These are phyloP conservation scores for Colletotrichum theobromicola DNA, from an alignment of 2,329 filamentous ascomycete species.

Conservation along the genomic window DNA sequence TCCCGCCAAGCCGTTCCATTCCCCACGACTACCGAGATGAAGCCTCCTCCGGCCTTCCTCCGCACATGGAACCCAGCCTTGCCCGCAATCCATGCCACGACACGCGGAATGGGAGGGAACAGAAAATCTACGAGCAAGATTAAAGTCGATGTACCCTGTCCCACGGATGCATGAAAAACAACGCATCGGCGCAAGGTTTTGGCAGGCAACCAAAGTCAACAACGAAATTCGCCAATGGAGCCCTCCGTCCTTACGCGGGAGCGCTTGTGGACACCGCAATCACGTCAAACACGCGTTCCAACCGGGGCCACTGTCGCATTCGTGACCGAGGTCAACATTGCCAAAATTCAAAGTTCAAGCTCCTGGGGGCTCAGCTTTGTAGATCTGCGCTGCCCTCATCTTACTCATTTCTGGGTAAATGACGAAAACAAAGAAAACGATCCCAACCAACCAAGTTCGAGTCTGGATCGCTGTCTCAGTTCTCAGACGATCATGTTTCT, in stretches of 20 bases:
- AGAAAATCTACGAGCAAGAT: background rate
- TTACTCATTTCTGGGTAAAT: background rate
- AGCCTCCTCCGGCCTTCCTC: background rate
- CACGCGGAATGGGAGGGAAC: background rate
- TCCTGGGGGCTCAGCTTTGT: background rate
- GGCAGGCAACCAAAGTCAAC: background rate
- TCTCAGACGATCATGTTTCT: background rate
- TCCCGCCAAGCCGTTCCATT: constrained; percentile 2
- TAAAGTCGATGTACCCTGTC: background rate
- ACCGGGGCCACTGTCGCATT: background rate
- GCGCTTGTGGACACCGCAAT: background rate
- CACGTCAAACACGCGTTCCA: background rate
- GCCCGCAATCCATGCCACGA: constrained; percentile 1
- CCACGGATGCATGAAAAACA: background rate
- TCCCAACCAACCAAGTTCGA: background rate
- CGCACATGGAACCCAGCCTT: background rate
- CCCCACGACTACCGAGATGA: constrained; percentile 7
- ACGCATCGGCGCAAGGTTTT: background rate
- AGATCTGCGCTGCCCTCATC: constrained; percentile 8
- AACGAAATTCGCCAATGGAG: background rate
- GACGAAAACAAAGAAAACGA: background rate
- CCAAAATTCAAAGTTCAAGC: background rate
- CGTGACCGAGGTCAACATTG: background rate
- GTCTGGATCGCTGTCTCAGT: background rate
- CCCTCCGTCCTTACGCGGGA: background rate